Percentiles rank a stretch among this genome's conserved stretches.
Conservation (phyloP, 1,284 basidiomycete genomes). For the Porodaedalea pini region DNA sequence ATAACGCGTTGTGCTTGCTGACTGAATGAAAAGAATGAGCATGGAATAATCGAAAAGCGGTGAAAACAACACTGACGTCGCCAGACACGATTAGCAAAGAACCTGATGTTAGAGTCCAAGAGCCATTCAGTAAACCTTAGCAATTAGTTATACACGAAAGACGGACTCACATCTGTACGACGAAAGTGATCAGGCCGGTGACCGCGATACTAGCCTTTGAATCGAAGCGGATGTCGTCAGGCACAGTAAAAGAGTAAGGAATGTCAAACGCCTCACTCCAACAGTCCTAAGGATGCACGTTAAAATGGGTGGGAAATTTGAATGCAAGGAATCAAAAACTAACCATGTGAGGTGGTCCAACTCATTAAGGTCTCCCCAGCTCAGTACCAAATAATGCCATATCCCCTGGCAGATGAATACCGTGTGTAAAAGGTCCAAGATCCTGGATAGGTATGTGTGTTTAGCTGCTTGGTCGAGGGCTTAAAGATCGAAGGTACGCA, state of each 20-base stretch:
- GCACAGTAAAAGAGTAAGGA: neutral
- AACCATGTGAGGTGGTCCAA: constrained; percentile 18
- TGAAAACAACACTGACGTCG: constrained; percentile 5
- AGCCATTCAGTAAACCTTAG: neutral
- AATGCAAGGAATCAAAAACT: neutral
- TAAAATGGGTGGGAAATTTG: neutral
- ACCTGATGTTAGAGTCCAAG: neutral
- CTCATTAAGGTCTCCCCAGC: constrained; percentile 16
- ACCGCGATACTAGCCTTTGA: constrained; percentile 18
- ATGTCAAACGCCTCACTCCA: constrained; percentile 5
- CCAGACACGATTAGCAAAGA: constrained; percentile 20
- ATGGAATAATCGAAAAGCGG: neutral
- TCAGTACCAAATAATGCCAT: constrained; percentile 20
- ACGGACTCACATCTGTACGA: constrained; percentile 15
- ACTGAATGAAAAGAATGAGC: constrained; percentile 2
- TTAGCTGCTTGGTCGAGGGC: neutral
- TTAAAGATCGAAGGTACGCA: constrained; percentile 1
- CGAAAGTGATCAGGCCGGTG: constrained; percentile 17
- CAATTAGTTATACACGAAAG: neutral
- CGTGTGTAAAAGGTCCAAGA: constrained; percentile 18
- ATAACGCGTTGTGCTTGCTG: constrained; percentile 14
- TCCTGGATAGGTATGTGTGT: neutral
- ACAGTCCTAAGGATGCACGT: constrained; percentile 11
- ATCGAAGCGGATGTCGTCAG: neutral
- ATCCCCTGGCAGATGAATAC: constrained; percentile 19